Conservation (phyloP, 2,329 filamentous ascomycete genomes). For the Aspergillus fischeri region DNA sequence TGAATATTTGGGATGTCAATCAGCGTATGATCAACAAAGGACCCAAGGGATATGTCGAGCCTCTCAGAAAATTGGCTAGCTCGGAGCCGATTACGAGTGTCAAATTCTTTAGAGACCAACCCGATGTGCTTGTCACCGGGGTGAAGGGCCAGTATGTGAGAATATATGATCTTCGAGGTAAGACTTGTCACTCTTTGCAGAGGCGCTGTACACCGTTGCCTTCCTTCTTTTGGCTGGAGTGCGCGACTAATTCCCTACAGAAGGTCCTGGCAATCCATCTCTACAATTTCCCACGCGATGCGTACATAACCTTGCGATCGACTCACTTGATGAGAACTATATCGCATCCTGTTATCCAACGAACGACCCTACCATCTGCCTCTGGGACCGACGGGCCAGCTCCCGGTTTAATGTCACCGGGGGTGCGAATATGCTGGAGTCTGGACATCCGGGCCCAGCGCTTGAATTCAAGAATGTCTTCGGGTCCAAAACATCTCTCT, state of each 20-base stretch:
- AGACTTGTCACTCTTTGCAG: slow-evolving; percentile 14
- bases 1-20: slow-evolving; percentile 62
- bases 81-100: slow-evolving; percentile 61
- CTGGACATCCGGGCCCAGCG: slow-evolving; percentile 45
- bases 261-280: slow-evolving; percentile 38
- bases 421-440: slow-evolving; percentile 26
- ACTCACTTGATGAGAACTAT: slow-evolving; percentile 62
- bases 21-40: slow-evolving; percentile 39
- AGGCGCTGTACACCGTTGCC: too few species aligned
- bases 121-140: slow-evolving; percentile 58
- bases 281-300: slow-evolving; percentile 53
- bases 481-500: slow-evolving; percentile 51
- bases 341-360: slow-evolving; percentile 55
- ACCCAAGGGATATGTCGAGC: slow-evolving; percentile 39
- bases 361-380: slow-evolving; percentile 55
- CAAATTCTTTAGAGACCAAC: slow-evolving; percentile 59
- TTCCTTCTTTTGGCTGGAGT: slow-evolving; percentile 2
- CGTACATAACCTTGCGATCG: slow-evolving; percentile 61
- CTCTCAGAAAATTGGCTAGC: slow-evolving; percentile 57
- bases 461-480: slow-evolving; percentile 56
- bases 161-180: slow-evolving; percentile 60
- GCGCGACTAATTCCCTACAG: slow-evolving; percentile 13
- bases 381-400: slow-evolving; percentile 58
- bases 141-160: slow-evolving; percentile 59
- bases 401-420: slow-evolving; percentile 34